A percentile compares a stretch with the other conserved stretches of the same genome.
These are phyloP conservation scores for Jaapia argillacea DNA, from an alignment of 768 basidiomycete genomes.

Conservation along the genomic window DNA sequence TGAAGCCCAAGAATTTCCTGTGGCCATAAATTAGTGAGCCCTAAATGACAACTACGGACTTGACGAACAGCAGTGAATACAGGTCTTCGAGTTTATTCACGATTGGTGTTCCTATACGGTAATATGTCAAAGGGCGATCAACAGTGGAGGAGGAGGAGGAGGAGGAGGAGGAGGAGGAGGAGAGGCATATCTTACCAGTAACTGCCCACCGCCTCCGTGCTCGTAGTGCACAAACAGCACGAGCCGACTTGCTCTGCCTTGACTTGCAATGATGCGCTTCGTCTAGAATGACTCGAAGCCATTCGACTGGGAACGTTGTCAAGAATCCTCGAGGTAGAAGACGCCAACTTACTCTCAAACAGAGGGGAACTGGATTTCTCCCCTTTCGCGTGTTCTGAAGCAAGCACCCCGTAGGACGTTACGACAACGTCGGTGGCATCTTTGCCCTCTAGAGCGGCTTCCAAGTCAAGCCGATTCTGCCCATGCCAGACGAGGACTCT, in stretches of 20 bases:
- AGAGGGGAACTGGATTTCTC: constrained; percentile 54
- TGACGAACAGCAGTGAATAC: constrained; percentile 60
- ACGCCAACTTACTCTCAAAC: constrained; percentile 50
- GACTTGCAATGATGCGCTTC: constrained; percentile 96
- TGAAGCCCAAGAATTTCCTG: constrained; percentile 71
- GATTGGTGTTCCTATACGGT: constrained; percentile 89
- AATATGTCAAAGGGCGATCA: too few species aligned
- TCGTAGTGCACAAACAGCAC: constrained; percentile 76
- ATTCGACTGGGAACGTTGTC: constrained; percentile 41
- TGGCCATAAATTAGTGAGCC: background rate
- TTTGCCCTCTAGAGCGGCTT: constrained; percentile 42
- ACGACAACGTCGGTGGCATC: constrained; percentile 73
- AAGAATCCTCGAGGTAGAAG: background rate
- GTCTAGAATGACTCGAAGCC: constrained; percentile 79
- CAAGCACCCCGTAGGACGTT: constrained; percentile 86
- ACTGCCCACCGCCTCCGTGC: constrained; percentile 84
- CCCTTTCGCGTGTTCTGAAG: constrained; percentile 75
- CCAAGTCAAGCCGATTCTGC: constrained; percentile 69
- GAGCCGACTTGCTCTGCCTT: constrained; percentile 77
- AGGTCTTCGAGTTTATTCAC: constrained; percentile 91
- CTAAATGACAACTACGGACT: background rate
- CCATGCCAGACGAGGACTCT: constrained; percentile 81
- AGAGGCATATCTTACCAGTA: constrained; percentile 41
- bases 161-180: too few species aligned
- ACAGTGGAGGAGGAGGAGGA: too few species aligned